Evolutionary conservation across 768 basidiomycete species (phyloP), one percentile per base, ranked within the genome.

Genomic region (Lentinula detonsa): DNA sequence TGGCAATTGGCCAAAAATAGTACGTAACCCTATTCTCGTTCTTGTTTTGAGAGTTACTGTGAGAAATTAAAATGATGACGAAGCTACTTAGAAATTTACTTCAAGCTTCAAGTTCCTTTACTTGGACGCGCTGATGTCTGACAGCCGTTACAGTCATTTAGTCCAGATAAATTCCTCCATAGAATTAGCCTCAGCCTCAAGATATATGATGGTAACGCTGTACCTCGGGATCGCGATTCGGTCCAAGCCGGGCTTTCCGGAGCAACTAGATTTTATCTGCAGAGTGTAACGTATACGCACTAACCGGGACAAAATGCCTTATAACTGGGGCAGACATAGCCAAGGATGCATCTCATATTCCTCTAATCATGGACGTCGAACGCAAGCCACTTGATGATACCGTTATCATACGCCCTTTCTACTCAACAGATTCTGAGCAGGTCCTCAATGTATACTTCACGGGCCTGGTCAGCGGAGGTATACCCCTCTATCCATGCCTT

Each of bases 141-240:
- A 56, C 55, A 42, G 37, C 39, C 39, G 9, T 28, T 16, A 43
- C 55, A 45, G 40, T 13, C 37, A 28, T 40, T 43, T 42, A 43
- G 23, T 43, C 42, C 53, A 54, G 16, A 23, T n/a, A 56, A 42
- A 42, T 56, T 39, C 55, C 21, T 21, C 55, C 55, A 56, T 42
- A 56, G 40, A 40, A 56, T 56, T 56, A 56, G 31, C 55, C 55
- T 56, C 55, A 40, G 40, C 55, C 55, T 56, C 40, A 43, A 43
- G 16, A 31, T 50, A 42, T 55, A 40, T 55, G 54, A 56, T 42
- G 39, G 55, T 31, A 56, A 56, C 55, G 40, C 39, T 56, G 55
- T 56, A 43, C 55, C 55, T 43, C 28, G 55, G 39, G 55, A 56
- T 56, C 55, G 55, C 55, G 55, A 56, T 56, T 56, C 55, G 13